A percentile compares a stretch with the other conserved stretches of the same genome.
Evolutionary conservation across 305 asterid genomes (phyloP).

Genomic region (Fraxinus ornus): DNA sequence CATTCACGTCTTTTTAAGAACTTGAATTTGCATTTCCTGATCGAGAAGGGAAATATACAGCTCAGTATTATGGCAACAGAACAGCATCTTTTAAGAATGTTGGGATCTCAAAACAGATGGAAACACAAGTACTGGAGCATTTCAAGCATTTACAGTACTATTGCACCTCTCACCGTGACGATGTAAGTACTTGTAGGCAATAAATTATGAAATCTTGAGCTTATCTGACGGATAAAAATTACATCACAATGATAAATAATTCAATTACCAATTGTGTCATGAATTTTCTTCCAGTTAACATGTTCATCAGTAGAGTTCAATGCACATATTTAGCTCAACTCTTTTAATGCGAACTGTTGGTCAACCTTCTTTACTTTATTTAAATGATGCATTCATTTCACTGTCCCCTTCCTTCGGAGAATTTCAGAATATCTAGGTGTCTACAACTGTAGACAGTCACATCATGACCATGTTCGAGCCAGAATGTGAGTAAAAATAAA

Average conservation of each 20-base stretch:
- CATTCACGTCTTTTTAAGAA: background rate
- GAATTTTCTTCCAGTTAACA: background rate
- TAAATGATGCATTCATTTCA: background rate
- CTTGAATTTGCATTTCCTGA: background rate
- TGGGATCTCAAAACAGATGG: background rate
- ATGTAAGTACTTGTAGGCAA: conserved; percentile 4
- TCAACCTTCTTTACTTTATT: background rate
- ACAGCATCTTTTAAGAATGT: background rate
- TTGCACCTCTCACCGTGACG: background rate
- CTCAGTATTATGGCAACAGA: background rate
- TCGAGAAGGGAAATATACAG: background rate
- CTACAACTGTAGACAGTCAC: background rate
- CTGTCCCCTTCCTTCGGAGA: background rate
- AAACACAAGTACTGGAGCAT: background rate
- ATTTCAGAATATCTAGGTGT: background rate
- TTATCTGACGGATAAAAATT: background rate
- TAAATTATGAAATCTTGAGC: background rate
- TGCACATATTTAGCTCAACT: conserved; percentile 12
- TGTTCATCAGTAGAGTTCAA: conserved; percentile 2
- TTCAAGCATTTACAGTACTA: background rate
- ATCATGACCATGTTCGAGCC: background rate
- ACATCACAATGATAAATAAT: background rate
- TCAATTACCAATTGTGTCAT: background rate
- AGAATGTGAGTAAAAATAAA: background rate
- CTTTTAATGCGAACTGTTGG: background rate